Conservation (phyloP, 257 asterid species). For the Solanum pennellii region DNA sequence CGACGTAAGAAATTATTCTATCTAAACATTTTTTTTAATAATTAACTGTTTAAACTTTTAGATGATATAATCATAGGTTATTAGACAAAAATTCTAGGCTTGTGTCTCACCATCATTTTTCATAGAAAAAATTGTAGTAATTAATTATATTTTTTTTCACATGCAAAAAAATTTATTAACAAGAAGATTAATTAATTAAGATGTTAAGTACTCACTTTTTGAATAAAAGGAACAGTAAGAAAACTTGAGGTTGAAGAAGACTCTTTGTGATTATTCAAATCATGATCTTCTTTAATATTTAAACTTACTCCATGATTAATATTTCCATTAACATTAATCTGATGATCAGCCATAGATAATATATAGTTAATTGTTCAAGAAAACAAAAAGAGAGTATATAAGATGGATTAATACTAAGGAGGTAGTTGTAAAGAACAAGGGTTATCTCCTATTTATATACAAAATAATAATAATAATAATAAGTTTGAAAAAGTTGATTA, state of each 20-base stretch:
- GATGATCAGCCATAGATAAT: constrained; percentile 33
- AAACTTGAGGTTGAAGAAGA: constrained; percentile 19
- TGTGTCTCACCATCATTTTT: no score
- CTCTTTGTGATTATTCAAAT: not conserved
- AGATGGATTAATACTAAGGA: not conserved
- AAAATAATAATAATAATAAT: not conserved
- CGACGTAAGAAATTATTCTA: not conserved
- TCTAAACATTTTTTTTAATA: not conserved
- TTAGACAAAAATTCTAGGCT: not conserved
- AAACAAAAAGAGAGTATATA: not conserved
- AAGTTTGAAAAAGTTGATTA: not conserved
- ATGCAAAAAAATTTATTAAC: not conserved
- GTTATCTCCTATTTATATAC: not conserved
- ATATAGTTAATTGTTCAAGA: not conserved
- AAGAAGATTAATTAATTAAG: not conserved
- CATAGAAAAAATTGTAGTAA: no score
- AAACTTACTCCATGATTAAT: constrained; percentile 17
- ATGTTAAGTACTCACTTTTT: constrained; percentile 39
- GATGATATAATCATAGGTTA: not conserved
- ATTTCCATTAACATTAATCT: constrained; percentile 20
- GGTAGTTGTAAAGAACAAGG: not conserved
- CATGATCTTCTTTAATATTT: constrained; percentile 46
- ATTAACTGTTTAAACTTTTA: no score
- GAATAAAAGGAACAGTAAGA: constrained; percentile 49
- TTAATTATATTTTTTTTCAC: no score